Base-by-base conservation (phyloP, 257 asterid species). In the Solanum verrucosum region DNA sequence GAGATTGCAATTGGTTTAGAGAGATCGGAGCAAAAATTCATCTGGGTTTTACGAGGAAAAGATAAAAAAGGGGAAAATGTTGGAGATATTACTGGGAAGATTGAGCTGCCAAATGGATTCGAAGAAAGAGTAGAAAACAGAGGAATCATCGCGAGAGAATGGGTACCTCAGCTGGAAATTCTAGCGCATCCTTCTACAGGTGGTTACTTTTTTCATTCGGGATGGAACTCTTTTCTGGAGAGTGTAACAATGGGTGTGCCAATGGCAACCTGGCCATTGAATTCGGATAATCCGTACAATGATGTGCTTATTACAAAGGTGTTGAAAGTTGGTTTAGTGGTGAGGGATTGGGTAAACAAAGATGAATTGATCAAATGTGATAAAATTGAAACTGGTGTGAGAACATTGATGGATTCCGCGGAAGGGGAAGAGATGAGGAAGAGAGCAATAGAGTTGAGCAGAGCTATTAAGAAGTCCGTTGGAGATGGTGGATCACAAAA, bases 141-240 rank as follows among this genome's bases (percentile, higher is more conserved):
- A 75, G 83, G 88, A 71, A 44, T 71, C 29, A 70, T 70, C 21
- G 71, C 65, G 1, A 40, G 71, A 44, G 83, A 86, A 1, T 86
- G 83, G 83, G 88, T 35, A 7, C 88, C 84, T 15, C 88, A 86
- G 15, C 1, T 44, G 16, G 83, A 71, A 20, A 86, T 86, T 71
- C 71, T 86, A 9, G 88, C 52, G 4, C 88, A 86, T 42, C 71
- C 49, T 11, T 86, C 88, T 2, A 86, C 88, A 0, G 83, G 88
- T 16, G 83, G 88, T 33, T 71, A 42, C 18, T 10, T 71, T 38
- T 68, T 52, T 10, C 84, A 86, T 56, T 86, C 52, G 3, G 88
- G 88, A 4, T 86, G 88, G 84, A 86, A 86, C 13, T 86, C 88
- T 5, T 65, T 52, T 15, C 14, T 86, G 4, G 88, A 86, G 63